Evolutionary conservation across 1,139 yeast genomes (phyloP).

Genomic region (Nakaseomyces glabratus): DNA sequence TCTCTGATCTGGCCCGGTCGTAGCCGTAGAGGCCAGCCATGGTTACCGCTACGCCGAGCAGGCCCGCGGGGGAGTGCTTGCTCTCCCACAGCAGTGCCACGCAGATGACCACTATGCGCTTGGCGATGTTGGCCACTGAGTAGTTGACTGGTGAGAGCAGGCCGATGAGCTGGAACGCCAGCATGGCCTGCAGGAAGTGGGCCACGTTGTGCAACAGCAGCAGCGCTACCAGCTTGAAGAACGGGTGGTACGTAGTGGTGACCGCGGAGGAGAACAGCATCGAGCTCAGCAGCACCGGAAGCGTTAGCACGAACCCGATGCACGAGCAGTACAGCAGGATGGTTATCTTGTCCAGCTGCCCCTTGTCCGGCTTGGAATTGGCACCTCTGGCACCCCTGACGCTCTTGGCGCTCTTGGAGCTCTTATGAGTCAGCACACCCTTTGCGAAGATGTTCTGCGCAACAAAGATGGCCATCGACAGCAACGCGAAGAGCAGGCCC

Average conservation of each 20-base stretch:
- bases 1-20: constrained; percentile 39
- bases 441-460: constrained; percentile 89
- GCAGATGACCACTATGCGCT: constrained; percentile 75
- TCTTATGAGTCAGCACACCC: constrained; percentile 55
- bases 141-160: constrained; percentile 80
- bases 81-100: constrained; percentile 78
- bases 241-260: constrained; percentile 33
- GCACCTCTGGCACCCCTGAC: neutral
- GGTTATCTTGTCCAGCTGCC: constrained; percentile 63
- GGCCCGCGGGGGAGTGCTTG: constrained; percentile 47
- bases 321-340: constrained; percentile 76
- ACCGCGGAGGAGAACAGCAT: constrained; percentile 27
- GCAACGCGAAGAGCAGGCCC: constrained; percentile 68
- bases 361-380: constrained; percentile 12
- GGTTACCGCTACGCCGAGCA: constrained; percentile 63
- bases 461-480: constrained; percentile 81
- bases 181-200: constrained; percentile 76
- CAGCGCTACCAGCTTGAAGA: constrained; percentile 22
- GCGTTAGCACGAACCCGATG: constrained; percentile 67
- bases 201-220: constrained; percentile 59
- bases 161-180: constrained; percentile 87
- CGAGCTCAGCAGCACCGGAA: constrained; percentile 57
- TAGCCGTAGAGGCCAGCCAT: constrained; percentile 54
- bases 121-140: constrained; percentile 81
- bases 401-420: constrained; percentile 13